Conservation (phyloP, 1,284 basidiomycete genomes). For the Puccinia novopanici region DNA sequence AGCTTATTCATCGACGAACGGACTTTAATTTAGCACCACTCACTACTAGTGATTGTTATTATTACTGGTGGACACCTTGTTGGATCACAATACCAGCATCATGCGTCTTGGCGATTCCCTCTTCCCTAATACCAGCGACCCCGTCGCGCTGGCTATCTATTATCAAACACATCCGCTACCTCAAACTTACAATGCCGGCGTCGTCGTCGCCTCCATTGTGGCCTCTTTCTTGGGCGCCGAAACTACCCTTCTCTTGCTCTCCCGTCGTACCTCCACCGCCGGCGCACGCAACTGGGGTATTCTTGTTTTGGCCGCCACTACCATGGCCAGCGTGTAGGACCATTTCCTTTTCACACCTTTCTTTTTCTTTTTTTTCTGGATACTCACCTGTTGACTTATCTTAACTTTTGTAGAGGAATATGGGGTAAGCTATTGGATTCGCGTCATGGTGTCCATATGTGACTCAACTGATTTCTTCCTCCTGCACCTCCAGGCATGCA, state of each 20-base stretch:
- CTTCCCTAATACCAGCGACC: constrained; percentile 26
- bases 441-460: neutral
- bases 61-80: too few relatives aligned
- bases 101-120: neutral
- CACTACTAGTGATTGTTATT: too few relatives aligned
- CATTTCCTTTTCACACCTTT: neutral
- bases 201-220: constrained; percentile 36
- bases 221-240: constrained; percentile 36
- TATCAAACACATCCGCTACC: constrained; percentile 41
- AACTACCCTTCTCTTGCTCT: constrained; percentile 44
- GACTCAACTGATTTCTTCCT: neutral
- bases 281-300: constrained; percentile 42
- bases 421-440: constrained; percentile 5
- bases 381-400: neutral
- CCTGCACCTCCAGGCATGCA: constrained; percentile 22
- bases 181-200: constrained; percentile 29
- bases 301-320: constrained; percentile 29
- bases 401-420: constrained; percentile 2
- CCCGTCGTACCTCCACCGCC: constrained; percentile 30
- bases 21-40: neutral
- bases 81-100: too few relatives aligned
- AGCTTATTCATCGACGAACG: neutral
- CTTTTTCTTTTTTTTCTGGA: too few relatives aligned
- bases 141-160: constrained; percentile 29
- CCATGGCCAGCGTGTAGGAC: constrained; percentile 43